A percentile compares a stretch with the other conserved stretches of the same genome.
phyloP scores from a whole-genome alignment of 2,329 filamentous ascomycete genomes.

The Reticulascus tulasneorum region DNA sequence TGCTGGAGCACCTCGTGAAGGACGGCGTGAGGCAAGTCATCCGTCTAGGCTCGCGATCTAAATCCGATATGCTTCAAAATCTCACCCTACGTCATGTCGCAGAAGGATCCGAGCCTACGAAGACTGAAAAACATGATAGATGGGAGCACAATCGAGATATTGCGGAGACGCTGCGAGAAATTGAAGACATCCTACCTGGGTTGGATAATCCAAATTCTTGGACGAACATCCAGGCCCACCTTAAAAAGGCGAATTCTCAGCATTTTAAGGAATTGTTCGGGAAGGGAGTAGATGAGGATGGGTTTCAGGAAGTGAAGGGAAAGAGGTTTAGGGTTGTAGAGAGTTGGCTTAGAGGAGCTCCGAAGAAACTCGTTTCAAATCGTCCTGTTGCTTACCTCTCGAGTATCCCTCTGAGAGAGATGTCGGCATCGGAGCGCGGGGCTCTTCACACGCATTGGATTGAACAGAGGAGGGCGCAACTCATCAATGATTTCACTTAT shows the following conservation, averaged over 20 bases:
- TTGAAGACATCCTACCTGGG: not conserved
- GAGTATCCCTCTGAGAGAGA: not conserved
- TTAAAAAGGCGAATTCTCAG: slow-evolving; percentile 12
- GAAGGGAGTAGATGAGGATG: slow-evolving; percentile 17
- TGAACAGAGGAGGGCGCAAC: not conserved
- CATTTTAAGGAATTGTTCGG: slow-evolving; percentile 24
- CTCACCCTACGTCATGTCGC: slow-evolving; percentile 45
- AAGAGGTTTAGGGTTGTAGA: not conserved
- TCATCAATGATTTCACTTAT: not conserved
- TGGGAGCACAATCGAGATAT: slow-evolving; percentile 26
- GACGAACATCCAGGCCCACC: no score
- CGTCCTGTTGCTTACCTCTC: slow-evolving; percentile 2
- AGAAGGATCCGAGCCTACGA: slow-evolving; percentile 28
- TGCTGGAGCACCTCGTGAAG: slow-evolving; percentile 56
- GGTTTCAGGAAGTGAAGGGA: slow-evolving; percentile 18
- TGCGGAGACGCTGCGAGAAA: slow-evolving; percentile 17
- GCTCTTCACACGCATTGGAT: slow-evolving; percentile 14
- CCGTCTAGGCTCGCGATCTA: slow-evolving; percentile 57
- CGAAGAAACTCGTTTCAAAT: not conserved
- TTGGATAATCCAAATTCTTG: no score
- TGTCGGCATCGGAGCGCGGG: not conserved
- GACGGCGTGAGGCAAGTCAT: slow-evolving; percentile 47
- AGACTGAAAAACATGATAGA: slow-evolving; percentile 28
- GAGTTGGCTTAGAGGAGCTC: slow-evolving; percentile 4
- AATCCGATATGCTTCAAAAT: slow-evolving; percentile 45